Conservation (phyloP, 495 filamentous ascomycete genomes). For the Staphylotrichum tortipilum region DNA sequence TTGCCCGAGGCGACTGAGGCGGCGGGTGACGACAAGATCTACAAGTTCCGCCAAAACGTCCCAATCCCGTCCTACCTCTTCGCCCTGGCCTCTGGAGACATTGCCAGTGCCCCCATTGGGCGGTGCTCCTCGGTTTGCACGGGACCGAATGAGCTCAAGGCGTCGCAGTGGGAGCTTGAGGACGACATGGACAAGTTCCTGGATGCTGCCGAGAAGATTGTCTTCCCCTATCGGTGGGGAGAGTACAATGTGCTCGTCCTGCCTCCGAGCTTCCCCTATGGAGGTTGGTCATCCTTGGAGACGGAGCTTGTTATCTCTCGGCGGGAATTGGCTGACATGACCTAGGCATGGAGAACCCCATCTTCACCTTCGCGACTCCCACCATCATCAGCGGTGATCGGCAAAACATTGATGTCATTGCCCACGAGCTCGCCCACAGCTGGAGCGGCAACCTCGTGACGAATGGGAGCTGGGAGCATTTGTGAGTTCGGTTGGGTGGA, state of each 20-base stretch:
- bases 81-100: conserved; percentile 83
- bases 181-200: conserved; percentile 85
- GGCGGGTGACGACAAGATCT: conserved; percentile 49
- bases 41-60: conserved; percentile 78
- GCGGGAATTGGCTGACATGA: conserved; percentile 3
- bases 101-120: conserved; percentile 74
- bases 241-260: conserved; percentile 90
- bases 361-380: conserved; percentile 88
- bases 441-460: conserved; percentile 94
- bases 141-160: conserved; percentile 75
- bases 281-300: conserved; percentile 30
- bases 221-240: conserved; percentile 86
- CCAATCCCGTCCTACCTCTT: conserved; percentile 94
- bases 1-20: conserved; percentile 40
- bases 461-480: conserved; percentile 90
- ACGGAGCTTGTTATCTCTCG: not conserved
- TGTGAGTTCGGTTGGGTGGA: conserved; percentile 32
- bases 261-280: conserved; percentile 83
- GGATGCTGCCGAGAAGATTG: conserved; percentile 74
- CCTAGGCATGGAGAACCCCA: conserved; percentile 86
- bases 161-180: conserved; percentile 84
- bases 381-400: conserved; percentile 87
- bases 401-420: conserved; percentile 93
- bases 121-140: conserved; percentile 76
- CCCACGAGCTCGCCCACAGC: conserved; percentile 83